A percentile compares a stretch with the other conserved stretches of the same genome.
These are phyloP conservation scores for Nannizzia gypsea DNA, from an alignment of 2,329 filamentous ascomycete species.

Conservation along the genomic window DNA sequence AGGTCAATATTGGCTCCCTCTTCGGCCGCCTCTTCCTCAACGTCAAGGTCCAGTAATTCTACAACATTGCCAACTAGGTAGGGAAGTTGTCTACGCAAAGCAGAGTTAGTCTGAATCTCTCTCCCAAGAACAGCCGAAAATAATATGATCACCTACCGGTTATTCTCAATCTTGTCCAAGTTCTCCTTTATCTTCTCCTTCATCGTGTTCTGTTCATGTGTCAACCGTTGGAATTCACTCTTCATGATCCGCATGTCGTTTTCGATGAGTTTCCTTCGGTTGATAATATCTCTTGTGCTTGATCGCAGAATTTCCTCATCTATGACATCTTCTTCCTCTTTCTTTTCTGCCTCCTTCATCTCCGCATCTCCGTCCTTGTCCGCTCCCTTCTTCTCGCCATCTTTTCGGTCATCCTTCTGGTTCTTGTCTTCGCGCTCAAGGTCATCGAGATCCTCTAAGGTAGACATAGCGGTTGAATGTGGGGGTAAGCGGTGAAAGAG, in stretches of 20 bases:
- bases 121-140: neutral
- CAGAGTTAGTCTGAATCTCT: constrained; percentile 3
- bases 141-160: constrained; percentile 52
- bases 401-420: constrained; percentile 46
- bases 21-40: constrained; percentile 87
- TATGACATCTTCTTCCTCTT: constrained; percentile 61
- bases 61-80: constrained; percentile 98
- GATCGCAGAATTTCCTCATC: constrained; percentile 89
- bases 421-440: constrained; percentile 66
- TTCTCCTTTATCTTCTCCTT: constrained; percentile 99
- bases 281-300: constrained; percentile 88
- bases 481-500: neutral
- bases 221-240: constrained; percentile 87
- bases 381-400: constrained; percentile 46
- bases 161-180: constrained; percentile 97
- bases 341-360: constrained; percentile 72
- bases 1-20: constrained; percentile 98
- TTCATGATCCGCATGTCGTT: constrained; percentile 98
- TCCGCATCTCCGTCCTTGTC: constrained; percentile 63
- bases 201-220: constrained; percentile 93
- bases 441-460: constrained; percentile 83
- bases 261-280: constrained; percentile 79
- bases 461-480: constrained; percentile 57
- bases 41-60: constrained; percentile 90
- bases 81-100: constrained; percentile 64